Base-by-base conservation (phyloP, 495 filamentous ascomycete genomes). In the Cercophora samala region DNA sequence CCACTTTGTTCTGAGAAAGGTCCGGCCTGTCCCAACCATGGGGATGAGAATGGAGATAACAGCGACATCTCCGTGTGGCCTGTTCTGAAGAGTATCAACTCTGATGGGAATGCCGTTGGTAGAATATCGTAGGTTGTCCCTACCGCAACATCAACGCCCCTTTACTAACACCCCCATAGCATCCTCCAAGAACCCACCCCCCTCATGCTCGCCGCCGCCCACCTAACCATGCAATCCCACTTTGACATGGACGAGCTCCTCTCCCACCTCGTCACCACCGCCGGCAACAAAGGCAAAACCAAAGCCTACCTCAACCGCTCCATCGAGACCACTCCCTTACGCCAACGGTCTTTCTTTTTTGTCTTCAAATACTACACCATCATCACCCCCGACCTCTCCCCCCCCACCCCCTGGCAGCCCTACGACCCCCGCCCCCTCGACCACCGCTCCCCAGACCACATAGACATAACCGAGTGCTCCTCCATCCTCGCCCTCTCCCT, bases 241-340 rank as follows among this genome's bases (percentile, higher is more conserved):
- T 85, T 85, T 65, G 82, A 86, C 64, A 81, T 86, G 76, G 80
- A 85, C 62, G 83, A 86, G 69, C 73, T 85, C 5, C 81, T 82
- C 64, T 53, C 68, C 19, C 72, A 80, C 62, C 72, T 87, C 2
- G 74, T 81, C 17, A 68, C 79, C 4, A 72, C 75, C 11, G 69
- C 73, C 4, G 66, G 62, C 62, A 73, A 77, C 74, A 37, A 75
- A 53, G 67, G 81, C 68, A 66, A 70, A 62, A 75, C 75, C 17
- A 74, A 70, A 51, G 73, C 78, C 9, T 73, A 77, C 42, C 66
- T 82, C 61, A 69, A 81, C 60, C 70, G 82, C 21, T 74, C 78
- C 1, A 85, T 79, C 37, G 74, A 76, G 15, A 29, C 70, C 0
- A 74, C 80, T 26, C 46, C 65, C 1, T 67, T 76, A 29, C 74